Percentiles rank a stretch among this genome's conserved stretches.
Evolutionary conservation across 345 rosid species (phyloP).

Genomic region (Nasturtium officinale): DNA sequence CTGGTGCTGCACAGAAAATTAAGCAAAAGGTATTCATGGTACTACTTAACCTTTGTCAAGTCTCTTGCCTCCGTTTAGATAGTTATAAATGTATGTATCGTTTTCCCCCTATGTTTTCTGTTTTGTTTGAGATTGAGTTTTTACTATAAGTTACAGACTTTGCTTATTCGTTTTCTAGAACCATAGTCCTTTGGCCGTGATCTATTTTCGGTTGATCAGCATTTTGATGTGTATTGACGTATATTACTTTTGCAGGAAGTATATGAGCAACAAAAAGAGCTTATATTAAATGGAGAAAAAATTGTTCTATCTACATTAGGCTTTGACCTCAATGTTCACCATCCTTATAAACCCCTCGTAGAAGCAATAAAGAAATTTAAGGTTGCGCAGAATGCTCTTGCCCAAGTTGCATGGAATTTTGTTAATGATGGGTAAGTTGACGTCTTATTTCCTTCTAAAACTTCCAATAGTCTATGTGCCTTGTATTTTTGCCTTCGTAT

Average conservation of each 20-base stretch:
- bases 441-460: conserved; percentile 36
- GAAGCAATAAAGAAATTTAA: conserved; percentile 94
- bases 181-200: background rate
- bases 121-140: conserved; percentile 12
- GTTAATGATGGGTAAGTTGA: conserved; percentile 94
- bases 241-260: conserved; percentile 62
- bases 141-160: background rate
- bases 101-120: background rate
- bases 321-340: conserved; percentile 86
- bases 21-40: conserved; percentile 77
- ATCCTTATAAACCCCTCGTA: conserved; percentile 94
- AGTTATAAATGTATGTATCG: background rate
- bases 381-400: conserved; percentile 97
- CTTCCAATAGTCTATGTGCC: conserved; percentile 45
- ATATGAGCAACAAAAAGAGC: conserved; percentile 90
- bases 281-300: conserved; percentile 82
- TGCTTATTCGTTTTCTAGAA: conserved; percentile 9
- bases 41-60: conserved; percentile 5
- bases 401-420: conserved; percentile 98
- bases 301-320: conserved; percentile 89
- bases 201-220: background rate
- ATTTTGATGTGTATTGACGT: conserved; percentile 9
- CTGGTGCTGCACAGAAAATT: conserved; percentile 72
- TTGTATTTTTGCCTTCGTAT: conserved; percentile 53
- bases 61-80: background rate